A percentile compares a stretch with the other conserved stretches of the same genome.
Conservation (phyloP, 164 flowering plant genomes). For the Houttuynia cordata region DNA sequence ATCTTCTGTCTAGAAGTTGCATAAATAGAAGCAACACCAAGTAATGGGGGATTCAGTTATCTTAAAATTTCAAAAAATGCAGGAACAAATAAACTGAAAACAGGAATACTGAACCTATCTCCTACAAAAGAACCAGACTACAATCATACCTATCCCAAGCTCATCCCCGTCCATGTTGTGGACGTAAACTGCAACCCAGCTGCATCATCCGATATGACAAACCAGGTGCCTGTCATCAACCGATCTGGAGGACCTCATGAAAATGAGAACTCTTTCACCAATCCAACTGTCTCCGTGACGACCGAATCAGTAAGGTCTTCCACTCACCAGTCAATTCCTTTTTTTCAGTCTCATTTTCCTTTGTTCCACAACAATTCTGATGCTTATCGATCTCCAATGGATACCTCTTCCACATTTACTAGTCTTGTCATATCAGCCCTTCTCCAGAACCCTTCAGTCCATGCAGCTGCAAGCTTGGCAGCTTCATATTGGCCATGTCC, state of each 20-base stretch:
- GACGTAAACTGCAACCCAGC: slow-evolving; percentile 34
- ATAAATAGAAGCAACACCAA: too few relatives aligned
- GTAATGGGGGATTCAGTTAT: too few relatives aligned
- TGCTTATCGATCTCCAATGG: slow-evolving; percentile 34
- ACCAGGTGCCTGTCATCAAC: slow-evolving; percentile 27
- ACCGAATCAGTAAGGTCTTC: slow-evolving; percentile 33
- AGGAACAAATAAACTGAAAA: slow-evolving; percentile 15
- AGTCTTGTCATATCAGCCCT: slow-evolving; percentile 53
- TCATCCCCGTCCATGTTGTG: slow-evolving; percentile 54
- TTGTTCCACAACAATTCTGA: slow-evolving; percentile 34
- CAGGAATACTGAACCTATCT: slow-evolving; percentile 12
- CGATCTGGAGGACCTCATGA: slow-evolving; percentile 23
- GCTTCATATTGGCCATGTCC: slow-evolving; percentile 51
- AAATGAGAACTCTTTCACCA: slow-evolving; percentile 14
- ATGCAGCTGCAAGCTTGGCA: slow-evolving; percentile 82
- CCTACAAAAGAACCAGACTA: slow-evolving; percentile 26
- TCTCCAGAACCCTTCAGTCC: slow-evolving; percentile 76
- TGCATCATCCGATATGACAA: slow-evolving; percentile 19
- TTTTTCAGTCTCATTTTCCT: slow-evolving; percentile 36
- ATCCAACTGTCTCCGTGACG: slow-evolving; percentile 32
- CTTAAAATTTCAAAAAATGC: neutral
- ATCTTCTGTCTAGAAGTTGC: too few relatives aligned
- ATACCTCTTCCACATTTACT: slow-evolving; percentile 48
- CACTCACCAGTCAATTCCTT: slow-evolving; percentile 31
- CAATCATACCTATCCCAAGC: slow-evolving; percentile 47